Percentiles rank a stretch among this genome's conserved stretches.
Evolutionary conservation across 495 filamentous ascomycete genomes (phyloP).

Genomic region (Rhypophila decipiens): DNA sequence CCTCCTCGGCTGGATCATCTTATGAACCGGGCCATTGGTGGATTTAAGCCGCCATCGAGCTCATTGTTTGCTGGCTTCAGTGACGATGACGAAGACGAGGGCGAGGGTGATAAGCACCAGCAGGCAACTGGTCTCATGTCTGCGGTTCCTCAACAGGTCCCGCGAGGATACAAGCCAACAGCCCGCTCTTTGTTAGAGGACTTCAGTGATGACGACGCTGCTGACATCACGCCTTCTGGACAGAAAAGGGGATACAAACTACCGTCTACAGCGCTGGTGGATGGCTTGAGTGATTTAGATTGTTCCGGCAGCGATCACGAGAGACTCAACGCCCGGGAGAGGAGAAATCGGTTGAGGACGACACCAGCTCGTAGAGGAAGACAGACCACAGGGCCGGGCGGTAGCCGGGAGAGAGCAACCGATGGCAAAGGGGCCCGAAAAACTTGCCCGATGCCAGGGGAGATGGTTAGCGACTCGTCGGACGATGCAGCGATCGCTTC

Average conservation of each 20-base stretch:
- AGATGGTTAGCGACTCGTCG: neutral
- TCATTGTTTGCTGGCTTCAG: neutral
- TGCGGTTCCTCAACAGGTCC: too few species aligned
- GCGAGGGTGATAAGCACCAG: too few species aligned
- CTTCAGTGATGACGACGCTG: neutral
- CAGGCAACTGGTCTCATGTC: too few species aligned
- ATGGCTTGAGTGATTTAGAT: too few species aligned
- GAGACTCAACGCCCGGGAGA: too few species aligned
- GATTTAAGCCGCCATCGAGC: neutral
- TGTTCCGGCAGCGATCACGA: too few species aligned
- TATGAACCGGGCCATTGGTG: neutral
- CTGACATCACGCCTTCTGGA: neutral
- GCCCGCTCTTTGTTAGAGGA: neutral
- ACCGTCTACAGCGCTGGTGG: neutral
- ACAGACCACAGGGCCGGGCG: neutral
- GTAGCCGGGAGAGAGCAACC: neutral
- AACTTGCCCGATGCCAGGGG: neutral
- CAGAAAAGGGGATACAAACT: neutral
- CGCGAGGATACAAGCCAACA: neutral
- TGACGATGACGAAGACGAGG: neutral
- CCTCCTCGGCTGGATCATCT: neutral
- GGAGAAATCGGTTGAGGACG: too few species aligned
- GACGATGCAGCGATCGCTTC: constrained; percentile 3
- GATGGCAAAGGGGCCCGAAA: neutral
- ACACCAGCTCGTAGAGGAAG: neutral